A percentile compares a stretch with the other conserved stretches of the same genome.
These are phyloP conservation scores for Nakazawaea peltata DNA, from an alignment of 805 yeast species.

Conservation along the genomic window DNA sequence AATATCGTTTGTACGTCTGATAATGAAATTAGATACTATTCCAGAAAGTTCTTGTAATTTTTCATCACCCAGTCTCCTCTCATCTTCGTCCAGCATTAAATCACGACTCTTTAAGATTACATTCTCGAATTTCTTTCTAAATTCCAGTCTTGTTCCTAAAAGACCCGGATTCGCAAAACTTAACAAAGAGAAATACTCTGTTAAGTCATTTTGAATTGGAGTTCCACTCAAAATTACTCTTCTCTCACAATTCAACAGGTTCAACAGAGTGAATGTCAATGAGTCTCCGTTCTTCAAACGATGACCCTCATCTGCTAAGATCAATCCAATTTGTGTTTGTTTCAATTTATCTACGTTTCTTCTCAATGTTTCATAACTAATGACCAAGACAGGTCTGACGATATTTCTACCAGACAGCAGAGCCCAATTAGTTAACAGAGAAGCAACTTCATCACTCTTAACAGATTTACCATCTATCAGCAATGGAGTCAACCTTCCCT, in stretches of 20 bases:
- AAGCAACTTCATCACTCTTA: constrained; percentile 59
- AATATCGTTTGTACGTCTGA: constrained; percentile 92
- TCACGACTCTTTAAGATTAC: constrained; percentile 83
- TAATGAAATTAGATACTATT: constrained; percentile 82
- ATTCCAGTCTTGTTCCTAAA: constrained; percentile 76
- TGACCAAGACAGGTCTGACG: constrained; percentile 88
- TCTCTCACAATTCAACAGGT: constrained; percentile 76
- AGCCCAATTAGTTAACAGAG: constrained; percentile 76
- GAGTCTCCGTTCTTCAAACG: constrained; percentile 85
- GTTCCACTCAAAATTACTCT: constrained; percentile 94
- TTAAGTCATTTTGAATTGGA: constrained; percentile 91
- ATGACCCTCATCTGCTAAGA: constrained; percentile 85
- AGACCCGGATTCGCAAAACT: constrained; percentile 94
- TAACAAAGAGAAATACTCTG: constrained; percentile 86
- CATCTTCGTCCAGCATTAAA: constrained; percentile 78
- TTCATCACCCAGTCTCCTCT: constrained; percentile 56
- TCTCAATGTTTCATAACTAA: constrained; percentile 89
- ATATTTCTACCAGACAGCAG: constrained; percentile 79
- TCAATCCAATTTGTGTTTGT: constrained; percentile 74
- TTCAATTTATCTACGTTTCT: constrained; percentile 71
- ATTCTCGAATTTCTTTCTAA: constrained; percentile 76
- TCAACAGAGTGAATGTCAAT: constrained; percentile 78
- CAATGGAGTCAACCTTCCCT: constrained; percentile 78
- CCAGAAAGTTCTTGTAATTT: constrained; percentile 65
- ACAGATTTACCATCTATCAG: constrained; percentile 90